A percentile compares a stretch with the other conserved stretches of the same genome.
Evolutionary conservation across 352 stramenopile genomes (phyloP).

Genomic region (Phytophthora sp.): DNA sequence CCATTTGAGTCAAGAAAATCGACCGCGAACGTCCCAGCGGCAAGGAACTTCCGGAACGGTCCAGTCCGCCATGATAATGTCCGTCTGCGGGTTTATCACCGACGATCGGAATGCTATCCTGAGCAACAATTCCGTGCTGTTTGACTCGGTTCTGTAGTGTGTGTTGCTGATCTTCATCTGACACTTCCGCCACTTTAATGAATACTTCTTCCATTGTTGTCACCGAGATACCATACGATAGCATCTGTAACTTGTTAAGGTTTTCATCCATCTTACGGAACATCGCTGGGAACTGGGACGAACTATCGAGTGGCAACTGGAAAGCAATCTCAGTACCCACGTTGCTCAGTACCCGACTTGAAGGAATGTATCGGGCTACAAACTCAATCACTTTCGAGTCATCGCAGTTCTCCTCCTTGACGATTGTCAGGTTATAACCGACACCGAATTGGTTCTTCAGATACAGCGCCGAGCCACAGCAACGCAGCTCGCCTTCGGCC

Average conservation of each 20-base stretch:
- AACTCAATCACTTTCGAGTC: conserved; percentile 45
- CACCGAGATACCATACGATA: conserved; percentile 79
- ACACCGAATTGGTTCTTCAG: conserved; percentile 73
- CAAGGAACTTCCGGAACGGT: conserved; percentile 25
- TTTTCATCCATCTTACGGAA: conserved; percentile 58
- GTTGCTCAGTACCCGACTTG: conserved; percentile 54
- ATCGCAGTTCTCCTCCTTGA: conserved; percentile 50
- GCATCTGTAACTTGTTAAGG: conserved; percentile 39
- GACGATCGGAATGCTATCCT: conserved; percentile 31
- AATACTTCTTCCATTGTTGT: conserved; percentile 85
- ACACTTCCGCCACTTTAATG: conserved; percentile 65
- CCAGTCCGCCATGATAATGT: conserved; percentile 19
- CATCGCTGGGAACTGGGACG: conserved; percentile 50
- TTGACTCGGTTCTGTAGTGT: conserved; percentile 45
- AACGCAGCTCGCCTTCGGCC: conserved; percentile 66
- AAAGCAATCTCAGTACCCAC: conserved; percentile 66
- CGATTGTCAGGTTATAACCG: conserved; percentile 74
- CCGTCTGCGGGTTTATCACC: conserved; percentile 22
- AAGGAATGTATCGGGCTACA: conserved; percentile 36
- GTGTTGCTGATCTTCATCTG: conserved; percentile 55
- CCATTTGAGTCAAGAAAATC: conserved; percentile 30
- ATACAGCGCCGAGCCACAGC: conserved; percentile 66
- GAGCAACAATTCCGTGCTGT: conserved; percentile 15
- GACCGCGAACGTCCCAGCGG: conserved; percentile 14
- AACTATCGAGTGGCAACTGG: conserved; percentile 58